These are phyloP conservation scores for Croton laevigatus DNA, from an alignment of 441 rosid genomes.

Conservation along the genomic window DNA sequence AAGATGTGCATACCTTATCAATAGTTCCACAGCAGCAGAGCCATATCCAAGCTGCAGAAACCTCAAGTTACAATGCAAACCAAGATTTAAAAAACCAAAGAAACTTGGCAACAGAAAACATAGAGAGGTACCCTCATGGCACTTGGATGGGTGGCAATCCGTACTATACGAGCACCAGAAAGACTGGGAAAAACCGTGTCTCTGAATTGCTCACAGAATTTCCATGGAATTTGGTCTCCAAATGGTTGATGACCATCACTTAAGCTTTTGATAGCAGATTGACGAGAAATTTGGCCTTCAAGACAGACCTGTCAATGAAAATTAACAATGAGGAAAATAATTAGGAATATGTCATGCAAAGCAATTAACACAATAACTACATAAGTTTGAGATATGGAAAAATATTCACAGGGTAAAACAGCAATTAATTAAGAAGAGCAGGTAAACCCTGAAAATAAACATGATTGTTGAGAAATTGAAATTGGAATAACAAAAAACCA, in stretches of 20 bases:
- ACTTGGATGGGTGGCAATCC: constrained; percentile 98
- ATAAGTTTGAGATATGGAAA: neutral
- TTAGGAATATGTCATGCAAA: neutral
- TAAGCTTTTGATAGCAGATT: constrained; percentile 73
- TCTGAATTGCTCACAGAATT: constrained; percentile 60
- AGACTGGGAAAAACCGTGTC: constrained; percentile 83
- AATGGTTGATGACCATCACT: constrained; percentile 79
- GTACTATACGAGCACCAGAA: constrained; percentile 96
- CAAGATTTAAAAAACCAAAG: constrained; percentile 17
- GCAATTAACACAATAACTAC: neutral
- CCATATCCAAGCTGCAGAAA: constrained; percentile 93
- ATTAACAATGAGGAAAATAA: neutral
- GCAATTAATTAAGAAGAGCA: neutral
- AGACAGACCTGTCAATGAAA: constrained; percentile 58
- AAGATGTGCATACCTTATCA: constrained; percentile 58
- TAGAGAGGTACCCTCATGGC: constrained; percentile 77
- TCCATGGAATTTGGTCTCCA: constrained; percentile 93
- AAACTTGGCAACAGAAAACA: neutral
- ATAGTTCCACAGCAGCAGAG: constrained; percentile 84
- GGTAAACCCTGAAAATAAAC: constrained; percentile 1
- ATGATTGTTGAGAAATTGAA: neutral
- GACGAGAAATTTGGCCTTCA: constrained; percentile 94
- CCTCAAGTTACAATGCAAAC: constrained; percentile 16
- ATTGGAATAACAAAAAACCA: neutral
- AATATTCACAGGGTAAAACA: neutral